Base-by-base conservation (phyloP, 495 filamentous ascomycete species). In the Cetradonia linearis region DNA sequence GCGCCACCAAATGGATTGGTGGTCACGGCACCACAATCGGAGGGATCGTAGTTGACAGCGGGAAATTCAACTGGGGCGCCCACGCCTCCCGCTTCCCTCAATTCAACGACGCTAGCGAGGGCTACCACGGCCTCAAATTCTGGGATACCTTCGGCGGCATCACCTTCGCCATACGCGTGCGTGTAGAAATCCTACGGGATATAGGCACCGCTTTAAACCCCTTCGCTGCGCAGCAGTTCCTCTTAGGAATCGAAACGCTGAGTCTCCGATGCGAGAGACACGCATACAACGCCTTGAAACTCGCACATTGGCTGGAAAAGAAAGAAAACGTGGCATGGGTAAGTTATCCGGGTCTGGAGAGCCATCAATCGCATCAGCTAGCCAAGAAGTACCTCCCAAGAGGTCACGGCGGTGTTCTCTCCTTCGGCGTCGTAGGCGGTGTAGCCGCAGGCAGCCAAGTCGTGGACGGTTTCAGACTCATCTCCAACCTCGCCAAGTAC, bases 1-100 rank as follows among this genome's bases (percentile, higher is more conserved):
- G 86, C 36, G 92, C 93, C 13, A 98, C 93, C 23, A 98, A 98
- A 73, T 98, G 93, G 93, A 97, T 98, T 55, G 93, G 93, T 42
- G 93, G 93, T 37, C 93, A 98, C 71, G 93, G 93, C 47, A 97
- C 94, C 33, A 97, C 94, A 8, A 89, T 98, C 64, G 93, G 80
- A 31, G 93, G 94, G 46, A 81, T 96, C 23, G 80, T 98, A 16
- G 75, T 98, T 52, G 93, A 98, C 75, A 84, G 86, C 58, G 93
- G 93, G 58, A 95, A 91, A 67, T 98, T 98, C 71, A 87, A 96
- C 78, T 98, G 93, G 93, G 91, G 91, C 58, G 86, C 87, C 75
- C 72, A 96, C 67, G 89, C 76, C 33, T 83, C 84, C 62, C 86
- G 90, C 1, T 98, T 96, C 81, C 93, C 94, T 2, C 88, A 96